Base-by-base conservation (phyloP, 2,329 filamentous ascomycete species). In the Fusarium redolens region DNA sequence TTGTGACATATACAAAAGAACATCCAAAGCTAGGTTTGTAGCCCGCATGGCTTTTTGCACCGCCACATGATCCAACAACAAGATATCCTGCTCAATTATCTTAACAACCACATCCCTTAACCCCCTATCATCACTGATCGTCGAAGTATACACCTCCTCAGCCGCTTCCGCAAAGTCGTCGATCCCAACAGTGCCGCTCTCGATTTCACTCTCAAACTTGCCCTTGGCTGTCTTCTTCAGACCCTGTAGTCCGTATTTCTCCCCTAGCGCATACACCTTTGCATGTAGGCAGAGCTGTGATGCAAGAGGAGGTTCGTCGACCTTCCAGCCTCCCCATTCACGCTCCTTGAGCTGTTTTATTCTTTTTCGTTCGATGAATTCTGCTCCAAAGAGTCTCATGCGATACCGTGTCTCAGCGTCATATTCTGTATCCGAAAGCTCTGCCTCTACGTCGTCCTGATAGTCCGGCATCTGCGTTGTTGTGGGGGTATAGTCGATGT, bases 261-360 rank as follows among this genome's bases (percentile, higher is more conserved):
- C 25, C 4, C 43, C 56, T 0, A 50, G 25, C 1, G 25, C 43
- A 0, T 59, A 59, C 0, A 38, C 22, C 0, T 59, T 59, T 0
- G 33, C 56, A 1, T 59, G 56, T 3, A 59, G 15, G 15, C 25
- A 3, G 2, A 58, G 20, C 9, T 58, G 15, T 2, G 31, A 37
- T 3, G 17, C 37, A 0, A 2, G 3, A 3, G 31, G 6, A 35
- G 22, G 3, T 1, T 37, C 22, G 5, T 28, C 22, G 4, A 3
- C 3, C 11, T 52, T 28, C 48, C 48, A 37, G 12, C 31, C 1
- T 37, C 2, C 12, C 33, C 31, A 37, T 8, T 37, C 0, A 1
- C 0, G 50, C 22, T 37, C 50, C 12, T 28, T 28, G 13, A 37
- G 33, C 22, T 20, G 31, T 6, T 37, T 35, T 28, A 52, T 28